Evolutionary conservation across 2,329 filamentous ascomycete genomes (phyloP).

Genomic region (Metarhizium album): DNA sequence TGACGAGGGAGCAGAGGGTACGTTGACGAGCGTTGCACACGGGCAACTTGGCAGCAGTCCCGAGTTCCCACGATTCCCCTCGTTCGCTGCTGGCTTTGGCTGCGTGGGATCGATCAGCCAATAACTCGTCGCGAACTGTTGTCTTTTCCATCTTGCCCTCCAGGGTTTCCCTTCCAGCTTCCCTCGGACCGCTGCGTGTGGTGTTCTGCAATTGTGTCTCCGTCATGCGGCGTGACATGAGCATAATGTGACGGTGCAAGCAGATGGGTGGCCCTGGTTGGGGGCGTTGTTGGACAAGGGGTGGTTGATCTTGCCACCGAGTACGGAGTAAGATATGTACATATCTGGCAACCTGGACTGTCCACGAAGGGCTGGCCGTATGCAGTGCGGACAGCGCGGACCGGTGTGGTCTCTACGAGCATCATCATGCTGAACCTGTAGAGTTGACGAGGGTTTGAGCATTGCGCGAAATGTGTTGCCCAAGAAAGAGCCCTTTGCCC

Average conservation of each 20-base stretch:
- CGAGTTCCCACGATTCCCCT: too few species aligned
- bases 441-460: too few species aligned
- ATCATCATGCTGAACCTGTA: too few species aligned
- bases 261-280: too few species aligned
- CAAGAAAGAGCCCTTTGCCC: background rate
- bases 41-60: background rate
- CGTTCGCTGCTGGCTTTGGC: background rate
- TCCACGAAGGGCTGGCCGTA: background rate
- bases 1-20: background rate
- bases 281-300: conserved; percentile 1
- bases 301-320: background rate
- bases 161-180: background rate
- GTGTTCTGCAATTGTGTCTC: background rate
- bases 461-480: too few species aligned
- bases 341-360: background rate
- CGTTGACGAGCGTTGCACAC: background rate
- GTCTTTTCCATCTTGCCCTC: background rate
- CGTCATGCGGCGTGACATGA: background rate
- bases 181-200: background rate
- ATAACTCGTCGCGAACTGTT: too few species aligned
- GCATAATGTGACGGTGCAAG: background rate
- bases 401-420: too few species aligned
- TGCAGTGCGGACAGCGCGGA: too few species aligned
- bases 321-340: too few species aligned
- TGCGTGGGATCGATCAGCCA: background rate